Evolutionary conservation across 2,329 filamentous ascomycete species (phyloP).

Genomic region (Epicoccum nigrum): DNA sequence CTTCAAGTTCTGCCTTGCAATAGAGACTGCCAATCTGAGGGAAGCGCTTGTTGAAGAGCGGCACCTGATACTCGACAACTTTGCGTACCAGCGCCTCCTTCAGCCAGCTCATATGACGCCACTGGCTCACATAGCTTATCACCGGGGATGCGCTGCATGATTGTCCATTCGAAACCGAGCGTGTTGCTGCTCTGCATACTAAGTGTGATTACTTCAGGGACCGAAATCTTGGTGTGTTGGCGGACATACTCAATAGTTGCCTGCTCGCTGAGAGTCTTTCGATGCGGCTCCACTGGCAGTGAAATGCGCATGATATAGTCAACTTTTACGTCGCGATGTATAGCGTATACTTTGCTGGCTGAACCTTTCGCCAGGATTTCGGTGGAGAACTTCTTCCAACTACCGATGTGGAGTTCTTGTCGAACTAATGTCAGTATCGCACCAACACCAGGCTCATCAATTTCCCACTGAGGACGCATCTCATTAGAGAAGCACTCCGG

Average conservation of each 20-base stretch:
- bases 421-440: too few species aligned
- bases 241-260: neutral
- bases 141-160: neutral
- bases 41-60: neutral
- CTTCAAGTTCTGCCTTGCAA: neutral
- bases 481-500: too few species aligned
- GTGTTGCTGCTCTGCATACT: neutral
- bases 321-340: too few species aligned
- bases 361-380: too few species aligned
- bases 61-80: neutral
- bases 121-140: neutral
- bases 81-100: neutral
- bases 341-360: too few species aligned
- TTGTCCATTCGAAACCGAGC: neutral
- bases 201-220: neutral
- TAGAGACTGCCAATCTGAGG: neutral
- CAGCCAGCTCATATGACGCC: neutral
- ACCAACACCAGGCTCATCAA: too few species aligned
- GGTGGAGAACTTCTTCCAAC: too few species aligned
- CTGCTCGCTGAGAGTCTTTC: neutral
- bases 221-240: neutral
- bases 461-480: too few species aligned
- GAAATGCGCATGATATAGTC: too few species aligned
- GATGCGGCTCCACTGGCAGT: too few species aligned
- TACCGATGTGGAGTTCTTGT: too few species aligned